Evolutionary conservation across 2,329 filamentous ascomycete species (phyloP), one percentile per base, ranked within the genome.

Genomic region (Hypoxylon sp.): DNA sequence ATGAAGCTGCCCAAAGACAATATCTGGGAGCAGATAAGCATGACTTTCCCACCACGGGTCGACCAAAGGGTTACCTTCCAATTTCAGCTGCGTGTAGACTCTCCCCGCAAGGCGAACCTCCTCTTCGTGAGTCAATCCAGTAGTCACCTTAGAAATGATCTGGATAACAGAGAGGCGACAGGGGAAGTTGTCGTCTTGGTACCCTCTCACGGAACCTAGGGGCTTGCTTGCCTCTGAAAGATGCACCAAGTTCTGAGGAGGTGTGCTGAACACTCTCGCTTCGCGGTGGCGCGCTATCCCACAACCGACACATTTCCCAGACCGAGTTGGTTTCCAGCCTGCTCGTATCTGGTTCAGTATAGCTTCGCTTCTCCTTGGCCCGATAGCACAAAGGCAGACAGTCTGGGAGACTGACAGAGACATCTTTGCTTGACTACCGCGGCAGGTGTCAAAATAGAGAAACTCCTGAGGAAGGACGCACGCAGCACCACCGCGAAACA

Each of bases 81-180:
- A 40, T 40, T 55, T 57, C 1, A 70, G 56, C 48, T 70, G 64
- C 0, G 66, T 61, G 48, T 65, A 70, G 0, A 69, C 61, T 20
- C 68, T 45, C 3, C 46, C 44, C 0, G 66, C 36, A 14, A 69
- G n/a, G 9, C 51, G 22, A 6, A 58, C 16, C 40, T 64, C 63
- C 22, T 63, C 30, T 12, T 65, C 63, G 26, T 59, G 30, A 5
- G 18, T 26, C 14, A 69, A 16, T 8, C 48, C 61, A 5, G 22
- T 2, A 3, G 50, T 33, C 7, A 44, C 52, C 11, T 51, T 32
- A 6, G 55, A 50, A 18, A 65, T 56, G 1, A 62, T 48, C 4
- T 44, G 38, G 30, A 65, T 49, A 11, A 66, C 12, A 6, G 44
- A 28, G 20, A 68, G 46, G 8, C 61, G 68, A 5, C 50, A 57